Evolutionary conservation across 768 basidiomycete species (phyloP), one percentile per base, ranked within the genome.

Genomic region (Mycena galopus): DNA sequence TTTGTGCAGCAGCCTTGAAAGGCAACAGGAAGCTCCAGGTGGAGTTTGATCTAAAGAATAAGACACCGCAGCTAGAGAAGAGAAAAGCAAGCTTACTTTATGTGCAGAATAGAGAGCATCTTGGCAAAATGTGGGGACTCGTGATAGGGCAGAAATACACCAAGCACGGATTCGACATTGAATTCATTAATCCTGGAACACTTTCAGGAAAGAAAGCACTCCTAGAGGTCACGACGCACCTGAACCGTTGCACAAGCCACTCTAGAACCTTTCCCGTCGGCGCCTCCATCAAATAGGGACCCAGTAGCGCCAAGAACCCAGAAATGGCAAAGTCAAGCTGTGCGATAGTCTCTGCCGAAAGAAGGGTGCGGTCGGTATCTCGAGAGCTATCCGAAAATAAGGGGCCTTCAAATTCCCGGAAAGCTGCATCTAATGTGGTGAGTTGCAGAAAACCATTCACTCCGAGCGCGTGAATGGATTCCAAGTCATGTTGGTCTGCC

Each of bases 111-210:
- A 2, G 94, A 90, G 29, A 98, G 86, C 88, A 98, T 95, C 76
- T 98, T 97, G 11, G 93, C 88, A 81, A 99, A 99, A 79, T 98
- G 96, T 0, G 94, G 92, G 6, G 97, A 94, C 75, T 97, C 95
- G 77, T 99, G 96, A 79, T 97, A 98, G 0, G 98, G 98, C 33
- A 98, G 83, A 82, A 99, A 99, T 27, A 96, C 85, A 10, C 91
- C 83, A 8, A 99, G 86, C 30, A 96, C 79, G 27, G 88, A 87
- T 65, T 93, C 88, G 65, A 97, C 87, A 77, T 99, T 98, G 84
- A 98, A 96, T 79, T 99, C 96, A 78, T 98, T 89, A 30, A 98
- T 90, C 79, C 97, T 98, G 77, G 21, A 65, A 14, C 44, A 74
- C 16, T 55, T 69, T 55, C 42, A 76, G 64, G n/a, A 35, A 33